These are phyloP conservation scores for Penicillium taxi DNA, from an alignment of 495 filamentous ascomycete genomes.

Conservation along the genomic window DNA sequence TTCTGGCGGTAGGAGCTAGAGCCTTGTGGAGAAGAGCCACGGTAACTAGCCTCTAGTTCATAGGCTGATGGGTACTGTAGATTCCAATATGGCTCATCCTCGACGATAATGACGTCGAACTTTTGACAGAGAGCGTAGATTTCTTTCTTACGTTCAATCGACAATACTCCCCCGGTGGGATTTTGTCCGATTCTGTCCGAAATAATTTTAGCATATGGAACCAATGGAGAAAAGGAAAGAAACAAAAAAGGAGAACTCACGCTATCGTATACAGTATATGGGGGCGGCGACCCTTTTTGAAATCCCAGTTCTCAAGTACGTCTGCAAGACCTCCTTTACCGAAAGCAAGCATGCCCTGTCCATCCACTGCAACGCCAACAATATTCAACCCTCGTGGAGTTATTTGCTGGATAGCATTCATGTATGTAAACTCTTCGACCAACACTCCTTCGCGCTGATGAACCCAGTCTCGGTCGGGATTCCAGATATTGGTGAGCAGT, in stretches of 20 bases:
- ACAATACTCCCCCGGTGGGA: conserved; percentile 69
- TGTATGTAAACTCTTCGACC: conserved; percentile 71
- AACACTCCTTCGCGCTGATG: conserved; percentile 62
- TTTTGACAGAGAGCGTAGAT: conserved; percentile 73
- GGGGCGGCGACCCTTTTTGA: conserved; percentile 59
- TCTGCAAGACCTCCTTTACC: conserved; percentile 69
- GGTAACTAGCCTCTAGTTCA: conserved; percentile 24
- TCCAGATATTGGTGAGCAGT: conserved; percentile 66
- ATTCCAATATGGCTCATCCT: conserved; percentile 97
- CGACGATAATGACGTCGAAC: conserved; percentile 86
- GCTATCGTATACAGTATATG: conserved; percentile 88
- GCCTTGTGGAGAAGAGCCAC: conserved; percentile 13
- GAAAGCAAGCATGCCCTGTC: conserved; percentile 59
- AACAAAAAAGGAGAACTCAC: conserved; percentile 38
- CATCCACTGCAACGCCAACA: conserved; percentile 65
- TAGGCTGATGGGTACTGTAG: conserved; percentile 73
- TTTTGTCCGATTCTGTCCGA: conserved; percentile 73
- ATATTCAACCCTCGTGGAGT: conserved; percentile 62
- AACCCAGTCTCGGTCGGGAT: conserved; percentile 54
- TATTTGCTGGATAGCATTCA: conserved; percentile 60
- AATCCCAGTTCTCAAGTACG: conserved; percentile 76
- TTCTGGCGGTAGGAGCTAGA: conserved; percentile 22
- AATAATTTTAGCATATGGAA: neutral
- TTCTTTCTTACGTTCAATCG: conserved; percentile 60
- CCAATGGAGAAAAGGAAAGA: neutral